These are phyloP conservation scores for Epichloe coenophiala DNA, from an alignment of 2,329 filamentous ascomycete genomes.

Conservation along the genomic window DNA sequence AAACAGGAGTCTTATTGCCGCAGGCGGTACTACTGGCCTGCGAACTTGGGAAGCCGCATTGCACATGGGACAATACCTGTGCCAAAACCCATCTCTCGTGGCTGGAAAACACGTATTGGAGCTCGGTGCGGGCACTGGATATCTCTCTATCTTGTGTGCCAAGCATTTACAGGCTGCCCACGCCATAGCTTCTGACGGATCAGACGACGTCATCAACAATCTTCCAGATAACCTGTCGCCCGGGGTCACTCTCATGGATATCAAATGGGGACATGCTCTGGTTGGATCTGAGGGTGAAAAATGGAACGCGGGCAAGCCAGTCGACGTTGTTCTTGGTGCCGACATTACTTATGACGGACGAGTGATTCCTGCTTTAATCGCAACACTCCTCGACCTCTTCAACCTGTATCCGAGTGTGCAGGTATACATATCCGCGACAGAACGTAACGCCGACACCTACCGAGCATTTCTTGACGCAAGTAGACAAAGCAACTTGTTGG, in stretches of 20 bases:
- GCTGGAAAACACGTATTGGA: slow-evolving; percentile 49
- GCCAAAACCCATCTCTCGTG: slow-evolving; percentile 31
- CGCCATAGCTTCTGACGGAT: slow-evolving; percentile 61
- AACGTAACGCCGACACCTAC: slow-evolving; percentile 59
- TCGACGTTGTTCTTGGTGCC: slow-evolving; percentile 59
- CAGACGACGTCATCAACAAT: slow-evolving; percentile 54
- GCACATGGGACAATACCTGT: slow-evolving; percentile 57
- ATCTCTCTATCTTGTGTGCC: slow-evolving; percentile 61
- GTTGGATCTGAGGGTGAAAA: slow-evolving; percentile 41
- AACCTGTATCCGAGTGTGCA: slow-evolving; percentile 38
- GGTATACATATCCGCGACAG: slow-evolving; percentile 55
- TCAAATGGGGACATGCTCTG: slow-evolving; percentile 52
- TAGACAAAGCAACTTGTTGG: slow-evolving; percentile 28
- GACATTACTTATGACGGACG: slow-evolving; percentile 65
- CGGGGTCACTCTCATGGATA: slow-evolving; percentile 34
- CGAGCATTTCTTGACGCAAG: slow-evolving; percentile 48
- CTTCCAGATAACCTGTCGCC: slow-evolving; percentile 50
- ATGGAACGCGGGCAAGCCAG: slow-evolving; percentile 31
- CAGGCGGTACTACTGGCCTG: slow-evolving; percentile 59
- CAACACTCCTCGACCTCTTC: slow-evolving; percentile 50
- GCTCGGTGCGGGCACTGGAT: slow-evolving; percentile 64
- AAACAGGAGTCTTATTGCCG: slow-evolving; percentile 54
- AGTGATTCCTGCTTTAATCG: slow-evolving; percentile 49
- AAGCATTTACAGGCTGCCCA: slow-evolving; percentile 46
- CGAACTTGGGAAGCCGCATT: slow-evolving; percentile 73